phyloP scores from a whole-genome alignment of 2,329 filamentous ascomycete genomes.

The Metarhizium brunneum region DNA sequence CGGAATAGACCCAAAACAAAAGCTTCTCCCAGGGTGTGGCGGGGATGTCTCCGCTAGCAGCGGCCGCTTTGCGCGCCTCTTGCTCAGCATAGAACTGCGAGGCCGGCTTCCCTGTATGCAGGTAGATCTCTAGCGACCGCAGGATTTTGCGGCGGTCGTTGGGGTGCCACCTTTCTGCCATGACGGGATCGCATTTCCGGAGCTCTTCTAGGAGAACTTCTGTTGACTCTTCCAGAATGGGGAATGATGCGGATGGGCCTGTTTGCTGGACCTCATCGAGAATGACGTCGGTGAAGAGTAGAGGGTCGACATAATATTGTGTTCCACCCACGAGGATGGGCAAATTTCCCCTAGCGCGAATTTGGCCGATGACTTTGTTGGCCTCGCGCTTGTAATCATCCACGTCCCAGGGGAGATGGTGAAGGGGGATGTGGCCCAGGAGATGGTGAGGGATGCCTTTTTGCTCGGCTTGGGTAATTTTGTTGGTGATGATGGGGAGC shows the following conservation, averaged over 20 bases:
- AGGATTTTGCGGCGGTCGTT: conserved; percentile 85
- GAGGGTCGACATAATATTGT: conserved; percentile 86
- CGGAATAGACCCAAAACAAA: conserved; percentile 81
- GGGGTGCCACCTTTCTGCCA: conserved; percentile 90
- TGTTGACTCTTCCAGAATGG: conserved; percentile 63
- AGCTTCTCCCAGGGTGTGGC: conserved; percentile 44
- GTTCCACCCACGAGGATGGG: conserved; percentile 92
- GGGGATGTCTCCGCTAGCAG: conserved; percentile 13
- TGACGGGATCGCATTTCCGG: conserved; percentile 72
- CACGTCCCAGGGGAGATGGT: conserved; percentile 77
- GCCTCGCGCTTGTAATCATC: conserved; percentile 67
- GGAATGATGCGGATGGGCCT: conserved; percentile 37
- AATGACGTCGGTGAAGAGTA: conserved; percentile 66
- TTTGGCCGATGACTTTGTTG: conserved; percentile 61
- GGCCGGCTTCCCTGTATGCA: conserved; percentile 70
- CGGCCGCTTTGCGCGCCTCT: conserved; percentile 28
- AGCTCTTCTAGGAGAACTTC: conserved; percentile 65
- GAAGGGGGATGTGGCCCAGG: conserved; percentile 65
- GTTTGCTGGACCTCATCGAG: conserved; percentile 28
- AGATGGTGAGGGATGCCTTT: conserved; percentile 81
- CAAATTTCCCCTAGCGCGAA: conserved; percentile 65
- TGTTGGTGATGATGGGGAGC: conserved; percentile 91
- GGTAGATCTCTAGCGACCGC: conserved; percentile 81
- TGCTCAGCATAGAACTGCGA: conserved; percentile 86
- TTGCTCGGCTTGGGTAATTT: conserved; percentile 67